Evolutionary conservation across 306 rosid species (phyloP).

Genomic region (Castanopsis chinensis): DNA sequence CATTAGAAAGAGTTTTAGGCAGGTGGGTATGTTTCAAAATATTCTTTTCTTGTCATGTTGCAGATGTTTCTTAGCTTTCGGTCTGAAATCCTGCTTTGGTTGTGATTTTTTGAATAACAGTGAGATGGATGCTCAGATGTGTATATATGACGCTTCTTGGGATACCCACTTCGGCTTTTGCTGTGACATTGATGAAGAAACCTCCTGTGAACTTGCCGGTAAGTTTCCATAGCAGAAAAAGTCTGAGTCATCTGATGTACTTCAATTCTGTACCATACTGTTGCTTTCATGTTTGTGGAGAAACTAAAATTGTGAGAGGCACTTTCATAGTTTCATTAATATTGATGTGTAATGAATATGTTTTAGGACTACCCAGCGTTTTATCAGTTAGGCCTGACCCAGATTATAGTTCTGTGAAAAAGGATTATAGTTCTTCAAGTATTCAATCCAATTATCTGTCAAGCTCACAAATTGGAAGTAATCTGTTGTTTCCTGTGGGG

Average conservation of each 20-base stretch:
- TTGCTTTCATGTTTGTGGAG: constrained; percentile 5
- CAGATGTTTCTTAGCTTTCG: neutral
- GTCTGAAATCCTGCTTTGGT: constrained; percentile 13
- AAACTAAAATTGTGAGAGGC: neutral
- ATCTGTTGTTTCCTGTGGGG: constrained; percentile 55
- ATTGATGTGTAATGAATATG: constrained; percentile 1
- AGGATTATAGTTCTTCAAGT: constrained; percentile 50
- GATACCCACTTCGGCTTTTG: too few species aligned
- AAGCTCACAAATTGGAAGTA: constrained; percentile 23
- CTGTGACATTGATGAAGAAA: too few species aligned
- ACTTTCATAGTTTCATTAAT: neutral
- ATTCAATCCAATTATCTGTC: constrained; percentile 14
- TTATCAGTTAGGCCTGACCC: constrained; percentile 59
- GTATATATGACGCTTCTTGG: constrained; percentile 78
- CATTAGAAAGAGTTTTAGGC: constrained; percentile 52
- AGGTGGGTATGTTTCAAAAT: constrained; percentile 40
- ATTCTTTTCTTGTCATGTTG: neutral
- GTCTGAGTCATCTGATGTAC: too few species aligned
- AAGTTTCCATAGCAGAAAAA: too few species aligned
- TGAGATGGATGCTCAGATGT: constrained; percentile 79
- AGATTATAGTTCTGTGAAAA: constrained; percentile 39
- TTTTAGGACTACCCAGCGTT: constrained; percentile 65
- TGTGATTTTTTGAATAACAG: constrained; percentile 35
- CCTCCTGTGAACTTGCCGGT: too few species aligned
- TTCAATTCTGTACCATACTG: neutral